Evolutionary conservation across 2,329 filamentous ascomycete species (phyloP).

Genomic region (Aspergillus tubingensis): DNA sequence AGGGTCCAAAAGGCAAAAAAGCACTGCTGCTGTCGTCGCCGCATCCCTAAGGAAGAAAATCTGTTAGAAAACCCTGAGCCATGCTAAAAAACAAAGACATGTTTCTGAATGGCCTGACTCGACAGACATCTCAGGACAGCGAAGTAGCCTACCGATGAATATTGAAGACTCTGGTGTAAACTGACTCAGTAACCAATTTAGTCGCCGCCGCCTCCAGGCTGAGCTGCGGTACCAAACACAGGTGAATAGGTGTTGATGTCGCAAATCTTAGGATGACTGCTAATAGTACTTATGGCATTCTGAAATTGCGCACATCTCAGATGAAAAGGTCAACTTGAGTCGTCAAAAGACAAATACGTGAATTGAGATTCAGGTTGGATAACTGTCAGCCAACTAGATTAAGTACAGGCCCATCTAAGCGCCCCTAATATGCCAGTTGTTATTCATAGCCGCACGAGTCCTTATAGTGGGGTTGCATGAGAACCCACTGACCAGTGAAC

Average conservation of each 20-base stretch:
- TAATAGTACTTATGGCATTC: no score
- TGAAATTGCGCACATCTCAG: no score
- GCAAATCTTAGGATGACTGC: no score
- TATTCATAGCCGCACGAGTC: neutral
- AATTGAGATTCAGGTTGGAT: neutral
- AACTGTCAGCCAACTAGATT: neutral
- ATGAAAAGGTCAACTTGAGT: no score
- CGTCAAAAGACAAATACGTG: no score
- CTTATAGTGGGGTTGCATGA: neutral
- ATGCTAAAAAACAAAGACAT: neutral
- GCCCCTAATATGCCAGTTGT: neutral
- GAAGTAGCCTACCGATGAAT: no score
- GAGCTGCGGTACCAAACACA: no score
- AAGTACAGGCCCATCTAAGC: neutral
- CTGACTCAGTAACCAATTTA: no score
- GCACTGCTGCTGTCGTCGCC: neutral
- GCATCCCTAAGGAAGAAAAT: neutral
- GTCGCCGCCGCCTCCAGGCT: no score
- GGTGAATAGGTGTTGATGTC: no score
- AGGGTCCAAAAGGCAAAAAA: neutral
- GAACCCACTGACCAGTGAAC: neutral
- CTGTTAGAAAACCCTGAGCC: neutral
- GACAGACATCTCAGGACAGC: no score
- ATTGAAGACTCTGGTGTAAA: no score
- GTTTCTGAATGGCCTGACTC: neutral